Conservation (phyloP, 306 rosid species). For the Astragalus membranaceus region DNA sequence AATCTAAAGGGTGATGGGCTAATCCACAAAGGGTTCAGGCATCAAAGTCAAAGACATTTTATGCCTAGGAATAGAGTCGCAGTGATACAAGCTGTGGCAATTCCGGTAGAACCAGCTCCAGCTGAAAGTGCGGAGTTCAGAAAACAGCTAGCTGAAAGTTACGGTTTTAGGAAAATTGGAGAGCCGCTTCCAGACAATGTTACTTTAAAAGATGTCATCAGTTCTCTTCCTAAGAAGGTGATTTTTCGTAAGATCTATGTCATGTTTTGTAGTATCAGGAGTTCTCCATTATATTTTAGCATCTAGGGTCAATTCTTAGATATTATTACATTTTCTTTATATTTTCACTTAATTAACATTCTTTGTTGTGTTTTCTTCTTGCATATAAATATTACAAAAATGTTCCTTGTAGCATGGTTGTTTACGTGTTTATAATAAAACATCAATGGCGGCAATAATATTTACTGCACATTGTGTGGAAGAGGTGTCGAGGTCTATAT, state of each 20-base stretch:
- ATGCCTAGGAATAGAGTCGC: constrained; percentile 31
- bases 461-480: constrained; percentile 7
- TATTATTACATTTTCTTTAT: not conserved
- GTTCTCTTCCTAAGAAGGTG: constrained; percentile 86
- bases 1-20: constrained; percentile 33
- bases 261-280: not conserved
- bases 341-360: not conserved
- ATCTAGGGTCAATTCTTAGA: not conserved
- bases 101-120: constrained; percentile 57
- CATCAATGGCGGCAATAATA: not conserved
- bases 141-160: constrained; percentile 61
- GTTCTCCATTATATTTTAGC: not conserved
- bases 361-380: not conserved
- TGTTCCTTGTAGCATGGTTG: constrained; percentile 2
- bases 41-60: constrained; percentile 25
- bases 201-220: constrained; percentile 62
- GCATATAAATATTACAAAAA: not conserved
- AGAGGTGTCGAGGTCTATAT: not conserved
- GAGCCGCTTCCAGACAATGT: constrained; percentile 71
- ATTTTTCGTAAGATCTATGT: not conserved
- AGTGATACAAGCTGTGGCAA: constrained; percentile 58
- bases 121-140: constrained; percentile 54
- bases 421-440: not conserved
- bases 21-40: constrained; percentile 34
- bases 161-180: constrained; percentile 78